Evolutionary conservation across 768 basidiomycete species (phyloP).

Genomic region (Mycena rebaudengoi): DNA sequence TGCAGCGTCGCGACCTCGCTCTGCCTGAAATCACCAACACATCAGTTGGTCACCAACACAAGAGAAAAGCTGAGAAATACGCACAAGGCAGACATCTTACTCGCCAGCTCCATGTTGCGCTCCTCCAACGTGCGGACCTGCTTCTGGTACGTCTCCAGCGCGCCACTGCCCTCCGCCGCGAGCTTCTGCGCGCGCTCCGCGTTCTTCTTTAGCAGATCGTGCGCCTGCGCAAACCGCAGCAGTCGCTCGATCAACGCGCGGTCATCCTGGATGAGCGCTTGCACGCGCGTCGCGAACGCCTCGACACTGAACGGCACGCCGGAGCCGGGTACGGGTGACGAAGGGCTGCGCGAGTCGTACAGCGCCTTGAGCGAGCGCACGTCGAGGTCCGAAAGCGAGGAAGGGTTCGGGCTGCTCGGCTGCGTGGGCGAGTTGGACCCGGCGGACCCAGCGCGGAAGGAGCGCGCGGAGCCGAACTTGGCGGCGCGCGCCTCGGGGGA

Average conservation of each 20-base stretch:
- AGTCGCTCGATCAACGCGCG: conserved; percentile 84
- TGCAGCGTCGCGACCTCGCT: conserved; percentile 73
- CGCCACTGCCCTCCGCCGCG: conserved; percentile 80
- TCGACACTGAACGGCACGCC: conserved; percentile 72
- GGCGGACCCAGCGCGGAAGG: conserved; percentile 56
- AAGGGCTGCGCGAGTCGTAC: conserved; percentile 58
- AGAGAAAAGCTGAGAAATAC: conserved; percentile 30
- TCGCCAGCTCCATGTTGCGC: conserved; percentile 62
- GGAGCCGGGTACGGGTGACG: conserved; percentile 34
- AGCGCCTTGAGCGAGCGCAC: conserved; percentile 86
- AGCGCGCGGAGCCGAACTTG: conserved; percentile 59
- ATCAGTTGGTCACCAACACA: background rate
- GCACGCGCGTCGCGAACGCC: conserved; percentile 79
- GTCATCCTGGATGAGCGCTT: conserved; percentile 85
- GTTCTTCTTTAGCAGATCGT: conserved; percentile 91
- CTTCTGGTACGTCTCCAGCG: conserved; percentile 90
- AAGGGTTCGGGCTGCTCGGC: conserved; percentile 36
- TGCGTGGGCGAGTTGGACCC: conserved; percentile 47
- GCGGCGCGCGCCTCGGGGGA: conserved; percentile 83
- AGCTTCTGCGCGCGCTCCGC: conserved; percentile 92
- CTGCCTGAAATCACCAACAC: conserved; percentile 52
- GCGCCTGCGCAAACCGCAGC: conserved; percentile 86
- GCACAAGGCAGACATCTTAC: conserved; percentile 66
- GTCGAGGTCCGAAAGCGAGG: conserved; percentile 84
- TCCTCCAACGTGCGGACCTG: conserved; percentile 86